Conservation (phyloP, 441 rosid species). For the Erodium chrysanthum region DNA sequence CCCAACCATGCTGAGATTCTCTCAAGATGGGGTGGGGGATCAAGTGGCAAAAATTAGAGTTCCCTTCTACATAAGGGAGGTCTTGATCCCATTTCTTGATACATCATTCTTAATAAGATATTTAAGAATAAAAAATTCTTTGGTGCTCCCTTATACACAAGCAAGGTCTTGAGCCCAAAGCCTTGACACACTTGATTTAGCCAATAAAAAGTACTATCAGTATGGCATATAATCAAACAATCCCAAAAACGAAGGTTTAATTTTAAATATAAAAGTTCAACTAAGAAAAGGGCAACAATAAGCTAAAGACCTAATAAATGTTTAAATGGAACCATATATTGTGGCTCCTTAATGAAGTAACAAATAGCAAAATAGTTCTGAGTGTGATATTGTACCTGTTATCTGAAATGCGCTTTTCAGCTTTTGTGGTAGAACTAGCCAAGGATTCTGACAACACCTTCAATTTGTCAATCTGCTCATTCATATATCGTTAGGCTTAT, state of each 20-base stretch:
- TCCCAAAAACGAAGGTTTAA: background rate
- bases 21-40: too few relatives aligned
- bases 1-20: too few relatives aligned
- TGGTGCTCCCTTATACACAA: too few relatives aligned
- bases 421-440: conserved; percentile 63
- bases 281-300: background rate
- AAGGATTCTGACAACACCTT: conserved; percentile 89
- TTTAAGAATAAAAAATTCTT: too few relatives aligned
- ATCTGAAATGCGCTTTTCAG: conserved; percentile 88
- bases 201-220: background rate
- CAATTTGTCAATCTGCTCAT: conserved; percentile 86
- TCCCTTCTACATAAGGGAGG: too few relatives aligned
- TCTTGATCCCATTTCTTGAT: too few relatives aligned
- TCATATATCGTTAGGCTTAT: conserved; percentile 20
- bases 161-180: too few relatives aligned
- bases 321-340: background rate
- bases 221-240: background rate
- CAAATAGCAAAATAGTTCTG: conserved; percentile 2
- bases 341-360: background rate
- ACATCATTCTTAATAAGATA: too few relatives aligned
- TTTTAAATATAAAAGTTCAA: background rate
- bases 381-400: conserved; percentile 43
- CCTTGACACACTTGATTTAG: too few relatives aligned
- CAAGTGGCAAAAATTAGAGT: too few relatives aligned
- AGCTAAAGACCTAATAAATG: background rate